Evolutionary conservation across 2,329 filamentous ascomycete genomes (phyloP).

Genomic region (Fusarium keratoplasticum): DNA sequence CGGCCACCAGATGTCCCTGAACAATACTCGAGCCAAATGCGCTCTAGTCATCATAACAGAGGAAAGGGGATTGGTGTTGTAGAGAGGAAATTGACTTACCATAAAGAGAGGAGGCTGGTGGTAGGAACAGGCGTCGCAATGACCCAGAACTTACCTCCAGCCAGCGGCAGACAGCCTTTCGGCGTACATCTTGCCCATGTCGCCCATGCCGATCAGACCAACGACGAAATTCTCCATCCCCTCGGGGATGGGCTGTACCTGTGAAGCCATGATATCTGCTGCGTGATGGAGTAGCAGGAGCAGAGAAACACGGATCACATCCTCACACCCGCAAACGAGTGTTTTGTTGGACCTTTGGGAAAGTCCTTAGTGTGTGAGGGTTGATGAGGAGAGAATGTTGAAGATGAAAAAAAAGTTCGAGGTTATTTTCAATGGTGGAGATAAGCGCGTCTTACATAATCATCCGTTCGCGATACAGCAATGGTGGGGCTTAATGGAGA

Average conservation of each 20-base stretch:
- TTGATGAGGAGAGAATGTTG: slow-evolving; percentile 17
- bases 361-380: slow-evolving; percentile 26
- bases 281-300: slow-evolving; percentile 37
- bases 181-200: slow-evolving; percentile 99
- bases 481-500: slow-evolving; percentile 11
- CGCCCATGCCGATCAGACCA: slow-evolving; percentile 98
- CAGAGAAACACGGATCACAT: slow-evolving; percentile 45
- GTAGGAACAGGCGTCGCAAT: slow-evolving; percentile 18
- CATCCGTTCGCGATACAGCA: slow-evolving; percentile 37
- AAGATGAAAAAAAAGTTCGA: slow-evolving; percentile 41
- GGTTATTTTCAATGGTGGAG: slow-evolving; percentile 40
- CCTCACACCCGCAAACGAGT: slow-evolving; percentile 30
- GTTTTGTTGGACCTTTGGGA: slow-evolving; percentile 17
- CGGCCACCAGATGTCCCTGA: slow-evolving; percentile 71
- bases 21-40: slow-evolving; percentile 99
- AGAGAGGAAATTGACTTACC: slow-evolving; percentile 38
- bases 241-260: slow-evolving; percentile 46
- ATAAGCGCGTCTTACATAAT: slow-evolving; percentile 36
- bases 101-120: slow-evolving; percentile 22
- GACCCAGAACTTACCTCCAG: slow-evolving; percentile 79
- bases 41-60: slow-evolving; percentile 97
- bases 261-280: slow-evolving; percentile 47
- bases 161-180: slow-evolving; percentile 87
- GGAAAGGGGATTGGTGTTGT: slow-evolving; percentile 11
- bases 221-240: slow-evolving; percentile 79